Base-by-base conservation (phyloP, 345 rosid genomes). In the Combretum micranthum region DNA sequence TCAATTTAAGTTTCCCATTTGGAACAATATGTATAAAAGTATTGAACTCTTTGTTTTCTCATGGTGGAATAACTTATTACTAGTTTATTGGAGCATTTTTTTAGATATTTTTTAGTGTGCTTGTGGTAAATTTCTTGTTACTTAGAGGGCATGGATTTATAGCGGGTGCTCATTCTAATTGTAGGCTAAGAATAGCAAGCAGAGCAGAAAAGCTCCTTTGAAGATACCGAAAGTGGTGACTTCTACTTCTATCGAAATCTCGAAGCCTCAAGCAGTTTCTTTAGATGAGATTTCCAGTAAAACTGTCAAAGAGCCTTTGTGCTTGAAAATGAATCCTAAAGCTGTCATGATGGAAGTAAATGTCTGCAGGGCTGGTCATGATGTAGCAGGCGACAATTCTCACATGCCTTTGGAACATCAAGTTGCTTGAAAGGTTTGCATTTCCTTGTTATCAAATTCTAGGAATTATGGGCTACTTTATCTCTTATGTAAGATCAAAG, bases 131-230 rank as follows among this genome's bases (percentile, higher is more conserved):
- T 4, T 5, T 32, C 39, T 32, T 32, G 39, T 32, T 32, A 48
- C 25, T 44, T 20, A 23, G 50, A 52, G 17, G 44, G 16, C 19
- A 32, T 4, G 18, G 23, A 25, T 44, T 53, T 44, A 47, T 59
- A 15, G 11, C 37, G 6, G 52, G 37, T 0, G 19, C 21, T 50
- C 48, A 72, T 63, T 23, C 26, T 71, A 52, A 18, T 56, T 51
- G 20, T 70, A 87, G 94, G 78, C 73, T 64, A 84, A 77, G 61
- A 70, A 69, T 50, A 63, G 64, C 56, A 84, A 75, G 64, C 77
- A 70, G 66, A 52, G 44, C 23, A 69, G 75, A 63, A 78, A 72
- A 71, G 73, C 68, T 62, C 75, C 52, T 55, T 54, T 69, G 42
- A 64, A 47, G 60, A 68, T 23, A 25, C 73, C 80, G 15, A 81